Percentiles rank a stretch among this genome's conserved stretches.
phyloP scores from a whole-genome alignment of 306 rosid genomes.

The Gastrolobium villosum region DNA sequence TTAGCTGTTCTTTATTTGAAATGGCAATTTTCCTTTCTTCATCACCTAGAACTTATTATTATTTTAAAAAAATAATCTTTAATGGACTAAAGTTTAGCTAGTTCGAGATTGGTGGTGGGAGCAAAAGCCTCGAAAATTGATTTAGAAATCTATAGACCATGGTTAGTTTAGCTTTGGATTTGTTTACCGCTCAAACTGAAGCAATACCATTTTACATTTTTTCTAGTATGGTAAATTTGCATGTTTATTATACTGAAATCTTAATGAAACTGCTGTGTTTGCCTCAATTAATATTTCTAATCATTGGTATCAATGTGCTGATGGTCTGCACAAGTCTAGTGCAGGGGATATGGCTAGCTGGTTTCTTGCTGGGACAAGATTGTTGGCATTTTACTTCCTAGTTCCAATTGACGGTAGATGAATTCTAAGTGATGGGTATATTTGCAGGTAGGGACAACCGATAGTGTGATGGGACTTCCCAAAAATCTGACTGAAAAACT shows the following conservation, averaged over 20 bases:
- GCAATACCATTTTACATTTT: conserved; percentile 25
- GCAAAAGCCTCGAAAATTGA: conserved; percentile 4
- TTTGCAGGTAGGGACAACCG: conserved; percentile 91
- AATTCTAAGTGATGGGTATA: conserved; percentile 44
- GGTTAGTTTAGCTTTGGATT: conserved; percentile 6
- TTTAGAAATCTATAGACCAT: conserved; percentile 31
- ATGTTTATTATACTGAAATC: conserved; percentile 28
- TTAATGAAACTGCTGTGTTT: conserved; percentile 22
- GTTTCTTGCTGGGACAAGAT: conserved; percentile 23
- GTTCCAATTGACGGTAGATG: background rate
- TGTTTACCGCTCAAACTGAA: conserved; percentile 29
- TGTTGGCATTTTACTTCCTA: conserved; percentile 14
- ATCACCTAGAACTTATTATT: background rate
- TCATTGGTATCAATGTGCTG: conserved; percentile 6
- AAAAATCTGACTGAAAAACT: conserved; percentile 80
- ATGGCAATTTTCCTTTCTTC: conserved; percentile 25
- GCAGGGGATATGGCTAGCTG: conserved; percentile 27
- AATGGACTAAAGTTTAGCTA: conserved; percentile 13
- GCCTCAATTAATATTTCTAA: conserved; percentile 4
- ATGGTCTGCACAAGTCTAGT: conserved; percentile 25
- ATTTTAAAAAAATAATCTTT: background rate
- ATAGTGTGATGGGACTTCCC: conserved; percentile 99
- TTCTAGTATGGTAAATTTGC: conserved; percentile 17
- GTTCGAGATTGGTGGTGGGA: conserved; percentile 44
- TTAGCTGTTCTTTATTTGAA: conserved; percentile 35